These are phyloP conservation scores for Epichloe brachyelytri DNA, from an alignment of 2,329 filamentous ascomycete species.

Conservation along the genomic window DNA sequence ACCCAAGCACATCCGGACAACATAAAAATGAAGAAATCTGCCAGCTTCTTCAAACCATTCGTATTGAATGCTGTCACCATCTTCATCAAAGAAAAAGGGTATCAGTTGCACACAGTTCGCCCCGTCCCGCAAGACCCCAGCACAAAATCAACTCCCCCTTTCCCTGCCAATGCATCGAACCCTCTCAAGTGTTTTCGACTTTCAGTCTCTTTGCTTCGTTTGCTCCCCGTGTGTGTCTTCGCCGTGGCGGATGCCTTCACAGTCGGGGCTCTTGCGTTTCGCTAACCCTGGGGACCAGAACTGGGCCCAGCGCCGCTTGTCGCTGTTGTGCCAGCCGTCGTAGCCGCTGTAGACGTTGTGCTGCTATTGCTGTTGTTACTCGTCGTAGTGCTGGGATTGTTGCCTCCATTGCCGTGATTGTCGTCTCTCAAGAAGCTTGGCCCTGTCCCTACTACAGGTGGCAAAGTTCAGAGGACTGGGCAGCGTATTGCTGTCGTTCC, in stretches of 20 bases:
- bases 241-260: conserved; percentile 24
- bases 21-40: neutral
- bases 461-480: conserved; percentile 89
- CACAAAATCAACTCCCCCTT: neutral
- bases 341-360: conserved; percentile 7
- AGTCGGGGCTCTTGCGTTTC: conserved; percentile 48
- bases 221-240: conserved; percentile 27
- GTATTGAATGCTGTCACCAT: neutral
- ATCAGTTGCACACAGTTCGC: conserved; percentile 4
- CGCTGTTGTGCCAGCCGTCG: conserved; percentile 5
- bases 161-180: neutral
- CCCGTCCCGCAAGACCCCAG: neutral
- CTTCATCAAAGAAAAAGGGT: conserved; percentile 5
- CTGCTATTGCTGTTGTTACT: conserved; percentile 10
- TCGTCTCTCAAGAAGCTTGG: conserved; percentile 53
- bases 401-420: conserved; percentile 11
- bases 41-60: neutral
- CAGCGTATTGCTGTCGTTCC: conserved; percentile 68
- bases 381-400: conserved; percentile 8
- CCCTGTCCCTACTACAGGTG: conserved; percentile 54
- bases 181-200: conserved; percentile 27
- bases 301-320: conserved; percentile 8
- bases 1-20: neutral
- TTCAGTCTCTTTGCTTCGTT: conserved; percentile 41
- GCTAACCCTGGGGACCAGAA: conserved; percentile 10